A percentile compares a stretch with the other conserved stretches of the same genome.
These are phyloP conservation scores for Obelidium mucronatum DNA, from an alignment of 192 early-diverging fungal species.

Conservation along the genomic window DNA sequence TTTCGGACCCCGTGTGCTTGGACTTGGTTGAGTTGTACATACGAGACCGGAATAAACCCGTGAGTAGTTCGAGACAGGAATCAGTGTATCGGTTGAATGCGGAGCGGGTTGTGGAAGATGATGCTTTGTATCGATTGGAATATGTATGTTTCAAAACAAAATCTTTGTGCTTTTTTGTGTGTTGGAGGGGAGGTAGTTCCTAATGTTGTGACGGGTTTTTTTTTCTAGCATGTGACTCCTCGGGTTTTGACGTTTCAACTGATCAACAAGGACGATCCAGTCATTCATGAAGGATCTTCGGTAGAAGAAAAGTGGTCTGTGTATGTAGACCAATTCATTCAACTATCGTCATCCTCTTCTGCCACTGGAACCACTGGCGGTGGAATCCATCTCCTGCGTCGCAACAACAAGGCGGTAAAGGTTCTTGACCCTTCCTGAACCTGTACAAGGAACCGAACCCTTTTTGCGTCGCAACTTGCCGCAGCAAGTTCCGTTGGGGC, in stretches of 20 bases:
- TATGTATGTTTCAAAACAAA: constrained; percentile 70
- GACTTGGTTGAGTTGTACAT: constrained; percentile 56
- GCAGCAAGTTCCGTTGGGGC: constrained; percentile 44
- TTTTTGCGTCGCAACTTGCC: constrained; percentile 78
- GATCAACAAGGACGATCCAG: constrained; percentile 87
- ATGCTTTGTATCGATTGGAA: constrained; percentile 83
- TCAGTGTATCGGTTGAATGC: constrained; percentile 58
- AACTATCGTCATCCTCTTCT: constrained; percentile 52
- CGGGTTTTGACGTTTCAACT: constrained; percentile 84
- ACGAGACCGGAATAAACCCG: constrained; percentile 52
- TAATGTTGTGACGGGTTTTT: too few relatives aligned
- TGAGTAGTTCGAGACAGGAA: constrained; percentile 53
- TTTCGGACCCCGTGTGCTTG: constrained; percentile 71
- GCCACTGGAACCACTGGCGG: constrained; percentile 41
- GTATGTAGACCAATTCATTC: constrained; percentile 95
- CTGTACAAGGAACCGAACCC: constrained; percentile 52
- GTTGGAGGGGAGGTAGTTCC: background rate
- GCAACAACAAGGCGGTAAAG: background rate
- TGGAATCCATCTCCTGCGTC: constrained; percentile 73
- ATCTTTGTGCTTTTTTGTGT: background rate
- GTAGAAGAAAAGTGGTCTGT: constrained; percentile 94
- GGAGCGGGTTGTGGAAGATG: constrained; percentile 64
- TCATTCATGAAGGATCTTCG: constrained; percentile 78
- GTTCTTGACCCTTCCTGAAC: background rate
- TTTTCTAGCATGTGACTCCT: constrained; percentile 61